These are phyloP conservation scores for Metschnikowia aberdeeniae DNA, from an alignment of 805 yeast species.

Conservation along the genomic window DNA sequence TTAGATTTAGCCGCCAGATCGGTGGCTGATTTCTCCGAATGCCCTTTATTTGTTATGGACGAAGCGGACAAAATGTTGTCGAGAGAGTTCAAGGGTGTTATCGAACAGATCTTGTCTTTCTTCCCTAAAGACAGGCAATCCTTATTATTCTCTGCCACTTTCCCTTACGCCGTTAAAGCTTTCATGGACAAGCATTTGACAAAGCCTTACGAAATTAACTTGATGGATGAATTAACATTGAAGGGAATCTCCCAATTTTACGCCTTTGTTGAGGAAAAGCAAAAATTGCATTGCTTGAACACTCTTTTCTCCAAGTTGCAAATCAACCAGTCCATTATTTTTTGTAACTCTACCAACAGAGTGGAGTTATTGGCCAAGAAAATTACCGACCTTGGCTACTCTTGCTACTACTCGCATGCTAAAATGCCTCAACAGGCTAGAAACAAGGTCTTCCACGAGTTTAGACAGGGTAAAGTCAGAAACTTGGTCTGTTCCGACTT, in stretches of 20 bases:
- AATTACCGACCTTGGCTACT: conserved; percentile 92
- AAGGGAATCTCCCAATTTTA: conserved; percentile 96
- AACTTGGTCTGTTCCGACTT: conserved; percentile 95
- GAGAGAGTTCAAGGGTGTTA: conserved; percentile 81
- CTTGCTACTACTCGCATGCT: conserved; percentile 96
- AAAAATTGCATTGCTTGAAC: conserved; percentile 92
- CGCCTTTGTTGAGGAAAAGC: conserved; percentile 97
- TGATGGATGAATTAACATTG: conserved; percentile 95
- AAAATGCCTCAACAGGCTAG: conserved; percentile 96
- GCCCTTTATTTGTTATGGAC: conserved; percentile 91
- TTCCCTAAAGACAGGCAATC: conserved; percentile 74
- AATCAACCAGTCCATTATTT: conserved; percentile 93
- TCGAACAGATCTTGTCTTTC: conserved; percentile 78
- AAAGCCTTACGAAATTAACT: conserved; percentile 91
- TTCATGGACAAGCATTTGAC: conserved; percentile 88
- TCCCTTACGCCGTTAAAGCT: conserved; percentile 88
- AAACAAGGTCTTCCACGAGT: conserved; percentile 97
- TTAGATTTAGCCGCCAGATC: conserved; percentile 87
- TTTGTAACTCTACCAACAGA: conserved; percentile 94
- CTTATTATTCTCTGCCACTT: conserved; percentile 88
- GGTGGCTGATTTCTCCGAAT: conserved; percentile 80
- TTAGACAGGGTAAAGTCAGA: conserved; percentile 96
- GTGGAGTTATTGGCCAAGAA: conserved; percentile 94
- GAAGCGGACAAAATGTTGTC: conserved; percentile 97
- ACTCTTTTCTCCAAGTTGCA: conserved; percentile 91